Evolutionary conservation across 202 grass and related monocot species (phyloP).

Genomic region (Thinopyrum obtusiflorum): DNA sequence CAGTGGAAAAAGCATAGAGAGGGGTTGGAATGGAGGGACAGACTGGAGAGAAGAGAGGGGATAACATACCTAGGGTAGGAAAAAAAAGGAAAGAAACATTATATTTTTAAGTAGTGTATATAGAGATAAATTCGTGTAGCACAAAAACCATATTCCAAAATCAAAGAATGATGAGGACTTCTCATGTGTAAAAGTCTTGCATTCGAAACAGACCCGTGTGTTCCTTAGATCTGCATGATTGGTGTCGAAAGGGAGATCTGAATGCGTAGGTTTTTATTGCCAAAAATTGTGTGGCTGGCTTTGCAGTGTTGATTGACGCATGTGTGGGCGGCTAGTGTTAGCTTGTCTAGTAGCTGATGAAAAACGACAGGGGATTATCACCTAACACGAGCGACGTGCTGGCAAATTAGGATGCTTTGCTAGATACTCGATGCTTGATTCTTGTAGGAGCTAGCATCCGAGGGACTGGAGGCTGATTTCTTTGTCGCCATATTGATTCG

Average conservation of each 20-base stretch:
- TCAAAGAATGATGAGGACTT: too few species aligned
- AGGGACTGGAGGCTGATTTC: neutral
- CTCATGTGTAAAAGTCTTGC: neutral
- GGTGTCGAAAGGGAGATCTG: neutral
- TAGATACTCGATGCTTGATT: neutral
- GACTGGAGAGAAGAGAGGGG: too few species aligned
- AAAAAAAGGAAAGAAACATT: too few species aligned
- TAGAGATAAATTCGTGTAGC: too few species aligned
- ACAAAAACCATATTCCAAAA: too few species aligned
- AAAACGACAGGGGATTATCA: neutral
- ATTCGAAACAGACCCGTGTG: neutral
- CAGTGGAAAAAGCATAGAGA: too few species aligned
- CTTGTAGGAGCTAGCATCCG: neutral
- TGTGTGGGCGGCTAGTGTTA: neutral
- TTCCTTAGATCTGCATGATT: neutral
- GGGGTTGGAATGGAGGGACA: too few species aligned
- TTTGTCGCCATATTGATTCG: neutral
- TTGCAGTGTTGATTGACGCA: neutral
- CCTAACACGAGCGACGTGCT: neutral
- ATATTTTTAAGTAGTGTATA: too few species aligned
- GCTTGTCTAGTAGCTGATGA: neutral
- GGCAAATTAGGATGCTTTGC: neutral
- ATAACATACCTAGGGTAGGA: too few species aligned
- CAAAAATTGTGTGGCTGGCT: neutral
- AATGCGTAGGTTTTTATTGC: neutral